Evolutionary conservation across 2,329 filamentous ascomycete species (phyloP).

Genomic region (Aspergillus brunneoviolaceus): DNA sequence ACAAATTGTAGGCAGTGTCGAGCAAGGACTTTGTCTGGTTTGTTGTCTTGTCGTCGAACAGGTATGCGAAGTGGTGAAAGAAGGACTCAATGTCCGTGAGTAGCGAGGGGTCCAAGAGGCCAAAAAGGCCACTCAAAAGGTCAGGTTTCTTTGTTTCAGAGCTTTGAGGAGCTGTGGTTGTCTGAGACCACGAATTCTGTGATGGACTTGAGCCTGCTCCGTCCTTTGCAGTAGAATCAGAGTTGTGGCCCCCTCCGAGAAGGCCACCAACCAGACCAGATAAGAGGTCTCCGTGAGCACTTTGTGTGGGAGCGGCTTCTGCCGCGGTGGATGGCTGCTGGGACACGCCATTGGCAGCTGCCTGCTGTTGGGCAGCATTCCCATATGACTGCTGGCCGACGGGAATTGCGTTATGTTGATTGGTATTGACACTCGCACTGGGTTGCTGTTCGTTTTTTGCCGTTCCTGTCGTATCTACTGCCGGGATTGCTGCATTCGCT

Average conservation of each 20-base stretch:
- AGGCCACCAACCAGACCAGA: conserved; percentile 6
- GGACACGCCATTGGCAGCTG: background rate
- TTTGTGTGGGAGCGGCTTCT: conserved; percentile 5
- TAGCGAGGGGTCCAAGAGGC: conserved; percentile 30
- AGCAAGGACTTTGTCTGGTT: conserved; percentile 31
- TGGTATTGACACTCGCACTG: conserved; percentile 4
- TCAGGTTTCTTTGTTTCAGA: conserved; percentile 25
- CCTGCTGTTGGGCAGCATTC: conserved; percentile 1
- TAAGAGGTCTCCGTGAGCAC: conserved; percentile 2
- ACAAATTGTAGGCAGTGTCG: conserved; percentile 22
- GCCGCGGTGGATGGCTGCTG: conserved; percentile 10
- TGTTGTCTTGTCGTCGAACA: conserved; percentile 34
- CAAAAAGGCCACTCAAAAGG: conserved; percentile 34
- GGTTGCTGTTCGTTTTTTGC: conserved; percentile 9
- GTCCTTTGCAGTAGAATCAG: background rate
- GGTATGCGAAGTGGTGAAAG: conserved; percentile 34
- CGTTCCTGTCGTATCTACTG: conserved; percentile 5
- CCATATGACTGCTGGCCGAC: background rate
- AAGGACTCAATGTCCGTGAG: conserved; percentile 34
- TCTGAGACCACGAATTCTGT: background rate
- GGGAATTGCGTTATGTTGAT: background rate
- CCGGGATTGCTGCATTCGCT: conserved; percentile 11
- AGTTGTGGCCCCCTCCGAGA: background rate
- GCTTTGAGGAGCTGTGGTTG: conserved; percentile 12
- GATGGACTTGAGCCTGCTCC: conserved; percentile 3